Evolutionary conservation across 169 alveolate species (phyloP), one percentile per base, ranked within the genome.

Genomic region (Cryptosporidium xiaoi): DNA sequence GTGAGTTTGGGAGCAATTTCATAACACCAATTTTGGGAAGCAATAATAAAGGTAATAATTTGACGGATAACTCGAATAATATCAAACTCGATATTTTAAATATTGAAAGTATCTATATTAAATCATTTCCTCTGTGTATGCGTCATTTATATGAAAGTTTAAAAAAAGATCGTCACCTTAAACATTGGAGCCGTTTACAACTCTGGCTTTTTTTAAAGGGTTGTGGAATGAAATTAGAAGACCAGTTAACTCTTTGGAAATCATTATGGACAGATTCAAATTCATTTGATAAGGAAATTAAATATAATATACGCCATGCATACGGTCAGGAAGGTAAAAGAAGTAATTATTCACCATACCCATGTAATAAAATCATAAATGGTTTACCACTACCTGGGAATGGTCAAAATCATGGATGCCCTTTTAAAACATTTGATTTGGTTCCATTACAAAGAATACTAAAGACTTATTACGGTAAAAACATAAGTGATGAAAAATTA

Each of bases 311-410:
- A 53, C 91, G 98, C 3, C 98, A 97, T 90, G 93, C 96, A 67
- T 97, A 97, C 92, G 99, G 99, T 4, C 93, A 94, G 83, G 98
- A 95, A 90, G 99, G 99, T 18, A 94, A 95, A 68, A 92, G 98
- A 71, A 91, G 94, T 46, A 95, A 93, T 92, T 95, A 95, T 89
- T 93, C 97, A 64, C 98, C 98, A 3, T 93, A 92, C 56, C 91
- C 96, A 64, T 97, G 99, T 90, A 91, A 94, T 27, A 93, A 94
- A 90, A 97, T 97, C 51, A 93, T 96, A 48, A 90, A 90, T 67
- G 93, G 93, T 24, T 90, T 95, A 82, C 97, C 97, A 93, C 84
- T 83, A 6, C 96, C 97, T 20, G 94, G 94, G 62, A 93, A 94
- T 40, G 97, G 96, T 44, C 96, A 95, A 83, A 92, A 93, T 66